phyloP scores from a whole-genome alignment of 2,329 filamentous ascomycete genomes.

The Calonectria pauciramosa region DNA sequence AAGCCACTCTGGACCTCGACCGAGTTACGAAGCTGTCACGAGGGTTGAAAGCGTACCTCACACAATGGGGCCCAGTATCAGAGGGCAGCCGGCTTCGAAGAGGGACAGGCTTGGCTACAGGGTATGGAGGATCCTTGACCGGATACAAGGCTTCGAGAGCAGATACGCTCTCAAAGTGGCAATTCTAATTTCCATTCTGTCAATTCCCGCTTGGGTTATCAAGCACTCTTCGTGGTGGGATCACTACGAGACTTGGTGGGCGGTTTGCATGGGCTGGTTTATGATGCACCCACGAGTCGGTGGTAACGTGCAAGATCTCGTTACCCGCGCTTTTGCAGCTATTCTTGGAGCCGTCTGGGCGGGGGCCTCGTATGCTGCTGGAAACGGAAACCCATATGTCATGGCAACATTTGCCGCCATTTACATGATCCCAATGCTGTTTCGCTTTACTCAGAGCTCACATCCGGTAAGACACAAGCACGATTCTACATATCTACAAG shows the following conservation, averaged over 20 bases:
- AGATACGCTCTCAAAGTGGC: conserved; percentile 70
- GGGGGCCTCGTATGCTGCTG: conserved; percentile 64
- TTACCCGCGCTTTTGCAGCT: conserved; percentile 64
- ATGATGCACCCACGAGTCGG: conserved; percentile 66
- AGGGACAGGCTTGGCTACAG: conserved; percentile 59
- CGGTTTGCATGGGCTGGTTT: conserved; percentile 69
- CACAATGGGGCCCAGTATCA: conserved; percentile 56
- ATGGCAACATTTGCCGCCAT: conserved; percentile 67
- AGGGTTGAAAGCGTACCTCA: conserved; percentile 52
- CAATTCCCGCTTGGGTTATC: conserved; percentile 67
- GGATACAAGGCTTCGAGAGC: conserved; percentile 70
- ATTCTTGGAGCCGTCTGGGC: conserved; percentile 69
- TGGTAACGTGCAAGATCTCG: conserved; percentile 69
- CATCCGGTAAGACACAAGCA: conserved; percentile 59
- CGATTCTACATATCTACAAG: neutral
- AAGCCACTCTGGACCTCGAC: conserved; percentile 42
- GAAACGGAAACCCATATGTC: conserved; percentile 66
- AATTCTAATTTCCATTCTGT: conserved; percentile 63
- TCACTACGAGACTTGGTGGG: conserved; percentile 70
- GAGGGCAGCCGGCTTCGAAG: conserved; percentile 50
- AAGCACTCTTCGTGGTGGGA: conserved; percentile 66
- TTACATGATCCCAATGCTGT: conserved; percentile 73
- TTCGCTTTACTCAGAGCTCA: conserved; percentile 66
- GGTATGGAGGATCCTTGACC: conserved; percentile 64
- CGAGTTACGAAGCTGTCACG: conserved; percentile 38